Percentiles rank a stretch among this genome's conserved stretches.
Conservation (phyloP, 768 basidiomycete genomes). For the Leccinum boreale region DNA sequence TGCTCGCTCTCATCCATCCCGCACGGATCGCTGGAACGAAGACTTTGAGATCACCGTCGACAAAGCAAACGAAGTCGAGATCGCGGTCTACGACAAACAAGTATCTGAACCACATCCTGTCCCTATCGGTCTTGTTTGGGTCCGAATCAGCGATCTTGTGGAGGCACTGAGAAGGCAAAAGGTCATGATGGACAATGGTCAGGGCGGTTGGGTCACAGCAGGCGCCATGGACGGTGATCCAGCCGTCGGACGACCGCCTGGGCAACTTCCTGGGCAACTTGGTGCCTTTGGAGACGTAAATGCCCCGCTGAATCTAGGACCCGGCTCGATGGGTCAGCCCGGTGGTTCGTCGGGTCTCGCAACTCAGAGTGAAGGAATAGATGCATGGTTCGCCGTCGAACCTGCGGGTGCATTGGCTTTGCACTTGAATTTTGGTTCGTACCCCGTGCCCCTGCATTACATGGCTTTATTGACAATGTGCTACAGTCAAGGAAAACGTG, state of each 20-base stretch:
- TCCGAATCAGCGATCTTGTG: conserved; percentile 89
- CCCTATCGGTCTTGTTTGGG: conserved; percentile 94
- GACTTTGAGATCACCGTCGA: conserved; percentile 95
- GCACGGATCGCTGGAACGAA: conserved; percentile 97
- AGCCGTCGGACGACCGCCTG: conserved; percentile 43
- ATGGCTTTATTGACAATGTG: conserved; percentile 4
- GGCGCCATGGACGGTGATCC: conserved; percentile 76
- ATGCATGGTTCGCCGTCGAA: conserved; percentile 97
- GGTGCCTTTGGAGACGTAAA: conserved; percentile 47
- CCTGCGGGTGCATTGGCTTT: conserved; percentile 92
- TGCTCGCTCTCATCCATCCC: conserved; percentile 87
- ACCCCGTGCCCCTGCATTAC: background rate
- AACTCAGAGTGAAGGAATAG: conserved; percentile 69
- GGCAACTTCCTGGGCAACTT: conserved; percentile 47
- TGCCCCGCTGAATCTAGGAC: conserved; percentile 37
- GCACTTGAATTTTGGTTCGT: conserved; percentile 88
- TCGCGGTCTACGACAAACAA: conserved; percentile 92
- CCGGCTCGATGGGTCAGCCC: conserved; percentile 28
- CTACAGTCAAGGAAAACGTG: conserved; percentile 93
- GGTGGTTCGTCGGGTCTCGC: conserved; percentile 25
- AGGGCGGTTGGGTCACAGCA: conserved; percentile 95
- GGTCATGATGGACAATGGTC: conserved; percentile 80
- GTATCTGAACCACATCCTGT: conserved; percentile 74
- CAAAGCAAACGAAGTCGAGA: conserved; percentile 98
- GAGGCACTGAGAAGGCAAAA: conserved; percentile 92